Conservation (phyloP, 352 stramenopile genomes). For the Pythium brachiatum region DNA sequence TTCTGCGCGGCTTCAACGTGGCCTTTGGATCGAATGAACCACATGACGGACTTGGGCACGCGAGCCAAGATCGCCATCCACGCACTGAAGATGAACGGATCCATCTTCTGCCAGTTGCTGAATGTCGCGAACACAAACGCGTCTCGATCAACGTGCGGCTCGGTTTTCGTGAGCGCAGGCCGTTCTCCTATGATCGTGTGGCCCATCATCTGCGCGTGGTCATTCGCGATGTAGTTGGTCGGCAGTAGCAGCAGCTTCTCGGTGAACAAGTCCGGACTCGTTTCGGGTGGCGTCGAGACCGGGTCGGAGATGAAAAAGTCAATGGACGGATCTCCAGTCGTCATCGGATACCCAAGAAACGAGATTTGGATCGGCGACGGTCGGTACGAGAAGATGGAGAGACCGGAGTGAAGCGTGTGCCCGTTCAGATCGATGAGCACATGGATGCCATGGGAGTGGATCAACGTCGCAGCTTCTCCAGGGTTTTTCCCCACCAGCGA, state of each 20-base stretch:
- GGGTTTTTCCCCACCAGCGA: slow-evolving; percentile 60
- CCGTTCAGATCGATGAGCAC: slow-evolving; percentile 84
- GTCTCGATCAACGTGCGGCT: slow-evolving; percentile 17
- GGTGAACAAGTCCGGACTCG: slow-evolving; percentile 38
- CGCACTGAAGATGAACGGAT: slow-evolving; percentile 59
- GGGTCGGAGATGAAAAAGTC: slow-evolving; percentile 70
- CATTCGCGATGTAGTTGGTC: slow-evolving; percentile 81
- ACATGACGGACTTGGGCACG: slow-evolving; percentile 68
- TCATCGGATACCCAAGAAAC: slow-evolving; percentile 81
- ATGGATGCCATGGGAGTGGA: slow-evolving; percentile 58
- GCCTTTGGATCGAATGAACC: slow-evolving; percentile 67
- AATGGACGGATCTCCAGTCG: slow-evolving; percentile 52
- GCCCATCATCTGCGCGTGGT: slow-evolving; percentile 76
- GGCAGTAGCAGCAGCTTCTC: slow-evolving; percentile 76
- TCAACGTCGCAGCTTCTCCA: slow-evolving; percentile 40
- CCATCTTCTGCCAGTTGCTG: slow-evolving; percentile 89
- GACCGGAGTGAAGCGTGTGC: slow-evolving; percentile 75
- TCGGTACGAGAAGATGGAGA: slow-evolving; percentile 59
- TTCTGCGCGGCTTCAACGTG: slow-evolving; percentile 44
- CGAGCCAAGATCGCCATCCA: slow-evolving; percentile 80
- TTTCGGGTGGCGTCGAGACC: slow-evolving; percentile 49
- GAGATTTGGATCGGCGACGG: slow-evolving; percentile 66
- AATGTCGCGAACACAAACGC: slow-evolving; percentile 78
- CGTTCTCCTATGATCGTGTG: slow-evolving; percentile 38
- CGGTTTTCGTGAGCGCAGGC: slow-evolving; percentile 18